A percentile compares a stretch with the other conserved stretches of the same genome.
Conservation (phyloP, 1,284 basidiomycete species). For the Papiliotrema laurentii region DNA sequence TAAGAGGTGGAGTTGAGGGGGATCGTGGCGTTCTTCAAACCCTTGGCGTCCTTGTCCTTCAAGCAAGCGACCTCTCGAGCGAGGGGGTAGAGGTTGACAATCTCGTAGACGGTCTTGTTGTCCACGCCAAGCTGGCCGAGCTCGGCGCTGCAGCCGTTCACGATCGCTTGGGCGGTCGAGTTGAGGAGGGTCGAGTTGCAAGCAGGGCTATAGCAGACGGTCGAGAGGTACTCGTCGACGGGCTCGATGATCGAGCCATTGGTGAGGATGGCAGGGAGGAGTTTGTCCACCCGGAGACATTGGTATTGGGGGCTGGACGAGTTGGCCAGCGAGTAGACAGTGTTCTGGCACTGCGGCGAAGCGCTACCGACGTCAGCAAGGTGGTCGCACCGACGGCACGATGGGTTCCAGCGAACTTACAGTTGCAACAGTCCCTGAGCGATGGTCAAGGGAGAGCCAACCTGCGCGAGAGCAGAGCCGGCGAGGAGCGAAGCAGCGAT, state of each 20-base stretch:
- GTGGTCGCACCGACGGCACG: no score
- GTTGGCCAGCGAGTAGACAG: conserved; percentile 11
- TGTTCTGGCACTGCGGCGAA: conserved; percentile 13
- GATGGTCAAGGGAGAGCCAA: neutral
- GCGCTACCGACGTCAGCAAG: conserved; percentile 1
- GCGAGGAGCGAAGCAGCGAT: conserved; percentile 6
- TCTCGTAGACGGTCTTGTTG: conserved; percentile 24
- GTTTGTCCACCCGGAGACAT: conserved; percentile 20
- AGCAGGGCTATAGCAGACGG: conserved; percentile 31
- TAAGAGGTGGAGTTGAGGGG: conserved; percentile 18
- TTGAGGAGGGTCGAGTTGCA: conserved; percentile 38
- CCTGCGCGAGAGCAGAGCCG: conserved; percentile 3
- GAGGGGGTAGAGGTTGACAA: conserved; percentile 32
- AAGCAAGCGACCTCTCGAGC: conserved; percentile 43
- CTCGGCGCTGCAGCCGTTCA: conserved; percentile 32
- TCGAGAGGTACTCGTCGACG: conserved; percentile 33
- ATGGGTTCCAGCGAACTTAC: neutral
- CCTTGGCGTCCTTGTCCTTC: conserved; percentile 25
- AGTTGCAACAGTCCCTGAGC: neutral
- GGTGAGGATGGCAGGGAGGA: conserved; percentile 20
- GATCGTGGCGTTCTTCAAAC: conserved; percentile 15
- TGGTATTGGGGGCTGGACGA: conserved; percentile 8
- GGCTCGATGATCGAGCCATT: conserved; percentile 34
- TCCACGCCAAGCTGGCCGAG: conserved; percentile 24
- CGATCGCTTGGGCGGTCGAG: conserved; percentile 24